These are phyloP conservation scores for Xylaria palmicola DNA, from an alignment of 495 filamentous ascomycete species.

Conservation along the genomic window DNA sequence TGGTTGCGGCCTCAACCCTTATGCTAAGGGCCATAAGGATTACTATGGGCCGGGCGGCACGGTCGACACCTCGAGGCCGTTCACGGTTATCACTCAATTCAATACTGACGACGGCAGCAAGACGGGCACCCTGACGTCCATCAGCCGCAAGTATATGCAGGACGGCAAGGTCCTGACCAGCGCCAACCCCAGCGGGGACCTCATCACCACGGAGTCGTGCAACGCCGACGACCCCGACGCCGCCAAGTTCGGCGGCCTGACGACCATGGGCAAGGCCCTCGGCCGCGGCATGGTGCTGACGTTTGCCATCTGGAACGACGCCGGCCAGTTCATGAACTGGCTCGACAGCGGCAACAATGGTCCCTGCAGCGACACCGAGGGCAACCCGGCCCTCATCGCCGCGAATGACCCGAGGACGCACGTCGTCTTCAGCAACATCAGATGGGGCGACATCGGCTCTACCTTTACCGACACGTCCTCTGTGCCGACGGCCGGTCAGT, in stretches of 20 bases:
- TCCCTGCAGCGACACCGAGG: constrained; percentile 56
- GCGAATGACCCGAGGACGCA: constrained; percentile 44
- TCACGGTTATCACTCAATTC: constrained; percentile 74
- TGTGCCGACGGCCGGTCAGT: constrained; percentile 13
- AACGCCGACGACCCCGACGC: constrained; percentile 54
- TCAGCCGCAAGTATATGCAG: constrained; percentile 65
- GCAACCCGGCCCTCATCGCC: constrained; percentile 53
- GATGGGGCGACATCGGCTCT: constrained; percentile 64
- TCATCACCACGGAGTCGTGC: constrained; percentile 57
- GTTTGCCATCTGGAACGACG: constrained; percentile 68
- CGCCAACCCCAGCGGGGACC: constrained; percentile 47
- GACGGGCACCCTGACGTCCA: constrained; percentile 54
- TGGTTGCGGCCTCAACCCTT: constrained; percentile 42
- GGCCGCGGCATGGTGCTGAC: constrained; percentile 62
- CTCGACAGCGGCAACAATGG: constrained; percentile 63
- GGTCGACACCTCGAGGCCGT: constrained; percentile 57
- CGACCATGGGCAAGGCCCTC: constrained; percentile 51
- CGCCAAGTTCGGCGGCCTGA: constrained; percentile 57
- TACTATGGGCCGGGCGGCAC: constrained; percentile 55
- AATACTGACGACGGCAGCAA: constrained; percentile 48
- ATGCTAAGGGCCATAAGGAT: constrained; percentile 46
- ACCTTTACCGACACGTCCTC: constrained; percentile 5
- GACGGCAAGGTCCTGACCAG: constrained; percentile 57
- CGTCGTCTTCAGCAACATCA: constrained; percentile 69
- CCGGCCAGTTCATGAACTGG: constrained; percentile 66